These are phyloP conservation scores for Wallacemonas sp. DNA, from an alignment of 208 protist genomes.

Conservation along the genomic window DNA sequence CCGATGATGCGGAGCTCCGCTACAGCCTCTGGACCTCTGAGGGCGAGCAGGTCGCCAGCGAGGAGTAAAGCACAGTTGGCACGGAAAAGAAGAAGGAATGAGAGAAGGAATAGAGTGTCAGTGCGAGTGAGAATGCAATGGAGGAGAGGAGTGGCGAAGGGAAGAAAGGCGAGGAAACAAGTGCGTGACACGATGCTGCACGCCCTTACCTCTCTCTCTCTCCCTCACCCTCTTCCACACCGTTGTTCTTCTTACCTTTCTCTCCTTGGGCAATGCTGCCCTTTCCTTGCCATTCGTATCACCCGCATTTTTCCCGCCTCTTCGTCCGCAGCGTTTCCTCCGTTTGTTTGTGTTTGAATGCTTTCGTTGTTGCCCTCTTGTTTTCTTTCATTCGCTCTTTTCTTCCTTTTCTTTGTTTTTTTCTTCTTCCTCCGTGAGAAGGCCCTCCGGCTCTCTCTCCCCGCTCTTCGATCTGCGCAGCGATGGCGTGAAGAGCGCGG, in stretches of 20 bases:
- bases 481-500: background rate
- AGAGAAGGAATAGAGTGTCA: background rate
- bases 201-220: too few relatives aligned
- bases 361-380: constrained; percentile 7
- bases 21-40: constrained; percentile 61
- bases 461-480: background rate
- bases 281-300: too few relatives aligned
- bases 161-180: background rate
- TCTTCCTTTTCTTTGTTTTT: constrained; percentile 13
- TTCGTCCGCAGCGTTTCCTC: background rate
- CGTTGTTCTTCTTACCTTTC: too few relatives aligned
- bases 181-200: too few relatives aligned
- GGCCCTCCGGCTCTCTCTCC: background rate
- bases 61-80: constrained; percentile 20
- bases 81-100: background rate
- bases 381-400: constrained; percentile 2
- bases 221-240: too few relatives aligned
- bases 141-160: background rate
- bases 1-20: constrained; percentile 51
- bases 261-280: too few relatives aligned
- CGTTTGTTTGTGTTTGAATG: constrained; percentile 7
- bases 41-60: constrained; percentile 25
- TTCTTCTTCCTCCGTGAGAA: background rate
- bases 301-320: too few relatives aligned
- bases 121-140: background rate